Evolutionary conservation across 1,139 yeast genomes (phyloP), one percentile per base, ranked within the genome.

Genomic region (Saccharomyces hybrid): DNA sequence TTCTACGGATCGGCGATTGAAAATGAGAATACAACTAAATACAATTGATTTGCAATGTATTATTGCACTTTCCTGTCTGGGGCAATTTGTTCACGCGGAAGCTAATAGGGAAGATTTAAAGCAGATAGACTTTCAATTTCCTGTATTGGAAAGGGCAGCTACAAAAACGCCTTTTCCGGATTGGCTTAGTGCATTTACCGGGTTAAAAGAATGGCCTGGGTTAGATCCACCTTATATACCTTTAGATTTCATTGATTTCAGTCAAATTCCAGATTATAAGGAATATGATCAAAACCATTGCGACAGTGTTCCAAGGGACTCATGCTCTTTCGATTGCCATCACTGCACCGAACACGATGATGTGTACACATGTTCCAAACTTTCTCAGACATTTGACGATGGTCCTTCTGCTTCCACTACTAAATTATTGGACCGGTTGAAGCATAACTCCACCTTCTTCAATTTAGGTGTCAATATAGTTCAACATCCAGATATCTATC

Each of bases 371-470:
- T 90, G 97, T 68, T 81, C 86, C 1, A 74, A 73, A 56, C 71
- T 91, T 50, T 82, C 91, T 0, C 98, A 91, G 70, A 86, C 96
- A 0, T 91, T 91, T 71, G 99, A 91, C 69, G 98, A 93, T 69
- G 98, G 99, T 0, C 99, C 99, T 1, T 80, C 93, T 0, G 82
- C 82, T 0, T 78, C 81, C 25, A 90, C 97, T 0, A 72, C 79
- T 3, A 77, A 76, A 56, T 74, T 91, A 48, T 68, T 90, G 28
- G 73, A 76, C 6, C 73, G 75, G 31, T 71, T 90, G 57, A 70
- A 75, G 5, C 76, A 74, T 55, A 80, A 78, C 56, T 73, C 89
- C 0, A 90, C 97, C 0, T 90, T 91, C 65, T 91, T 91, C 74
- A 85, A 91, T 1, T 77, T 90, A 57, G 98, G 98, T 0, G 75